These are phyloP conservation scores for Saccharomycopsis phalli DNA, from an alignment of 1,139 yeast species.

Conservation along the genomic window DNA sequence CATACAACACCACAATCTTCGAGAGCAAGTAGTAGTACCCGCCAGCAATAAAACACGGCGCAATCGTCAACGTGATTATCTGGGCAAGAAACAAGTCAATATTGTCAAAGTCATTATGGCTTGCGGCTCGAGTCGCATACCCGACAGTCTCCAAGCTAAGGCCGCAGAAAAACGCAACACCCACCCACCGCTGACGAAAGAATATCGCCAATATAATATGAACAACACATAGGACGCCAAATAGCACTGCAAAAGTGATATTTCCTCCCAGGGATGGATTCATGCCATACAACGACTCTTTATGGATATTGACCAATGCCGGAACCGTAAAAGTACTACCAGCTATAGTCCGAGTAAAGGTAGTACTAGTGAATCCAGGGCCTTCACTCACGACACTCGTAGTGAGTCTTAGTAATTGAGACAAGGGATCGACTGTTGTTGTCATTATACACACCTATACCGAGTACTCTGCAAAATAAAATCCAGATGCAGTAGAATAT, in stretches of 20 bases:
- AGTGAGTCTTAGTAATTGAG: too few relatives aligned
- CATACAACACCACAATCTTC: conserved; percentile 62
- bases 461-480: too few relatives aligned
- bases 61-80: conserved; percentile 62
- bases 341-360: too few relatives aligned
- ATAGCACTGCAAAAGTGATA: conserved; percentile 39
- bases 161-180: conserved; percentile 53
- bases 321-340: conserved; percentile 1
- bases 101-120: conserved; percentile 32
- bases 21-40: conserved; percentile 76
- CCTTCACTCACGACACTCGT: too few relatives aligned
- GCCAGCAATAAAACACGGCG: conserved; percentile 86
- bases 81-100: conserved; percentile 50
- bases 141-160: conserved; percentile 60
- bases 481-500: too few relatives aligned
- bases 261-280: conserved; percentile 33
- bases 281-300: not conserved
- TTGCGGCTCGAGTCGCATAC: conserved; percentile 52
- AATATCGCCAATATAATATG: conserved; percentile 36
- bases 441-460: too few relatives aligned
- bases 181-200: conserved; percentile 69
- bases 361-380: too few relatives aligned
- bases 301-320: not conserved
- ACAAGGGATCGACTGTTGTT: too few relatives aligned
- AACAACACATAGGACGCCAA: conserved; percentile 33